These are phyloP conservation scores for Rhododendron griersonianum DNA, from an alignment of 148 eudicot genomes.

Conservation along the genomic window DNA sequence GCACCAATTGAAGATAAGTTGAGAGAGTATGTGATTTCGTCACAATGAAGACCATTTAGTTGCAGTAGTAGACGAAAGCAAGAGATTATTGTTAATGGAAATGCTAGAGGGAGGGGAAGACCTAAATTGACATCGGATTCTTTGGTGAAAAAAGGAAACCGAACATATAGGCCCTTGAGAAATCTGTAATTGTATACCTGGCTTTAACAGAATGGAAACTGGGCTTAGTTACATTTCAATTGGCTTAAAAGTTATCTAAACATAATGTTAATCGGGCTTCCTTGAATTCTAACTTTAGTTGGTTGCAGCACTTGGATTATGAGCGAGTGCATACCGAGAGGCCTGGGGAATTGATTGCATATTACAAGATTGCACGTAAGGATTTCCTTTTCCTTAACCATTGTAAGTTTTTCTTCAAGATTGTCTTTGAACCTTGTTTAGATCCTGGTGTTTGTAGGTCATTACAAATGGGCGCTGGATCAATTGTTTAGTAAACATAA, in stretches of 20 bases:
- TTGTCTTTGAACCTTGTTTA: not conserved
- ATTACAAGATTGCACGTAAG: constrained; percentile 98
- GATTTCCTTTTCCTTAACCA: constrained; percentile 9
- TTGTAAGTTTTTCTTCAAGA: constrained; percentile 7
- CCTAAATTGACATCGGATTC: not conserved
- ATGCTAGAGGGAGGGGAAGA: not conserved
- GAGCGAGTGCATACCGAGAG: constrained; percentile 76
- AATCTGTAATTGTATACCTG: not conserved
- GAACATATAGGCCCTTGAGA: not conserved
- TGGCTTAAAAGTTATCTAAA: not conserved
- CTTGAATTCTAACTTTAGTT: constrained; percentile 20
- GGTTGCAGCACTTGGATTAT: constrained; percentile 85
- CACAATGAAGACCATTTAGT: not conserved
- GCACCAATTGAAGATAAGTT: not conserved
- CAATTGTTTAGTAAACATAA: constrained; percentile 81
- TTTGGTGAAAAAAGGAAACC: not conserved
- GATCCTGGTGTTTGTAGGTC: constrained; percentile 52
- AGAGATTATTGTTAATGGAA: not conserved
- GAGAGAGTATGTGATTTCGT: not conserved
- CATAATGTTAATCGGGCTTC: constrained; percentile 2
- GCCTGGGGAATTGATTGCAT: constrained; percentile 91
- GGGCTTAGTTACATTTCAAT: not conserved
- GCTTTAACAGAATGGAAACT: not conserved
- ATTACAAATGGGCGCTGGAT: constrained; percentile 98
- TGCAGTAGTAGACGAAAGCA: not conserved